A percentile compares a stretch with the other conserved stretches of the same genome.
Conservation (phyloP, 768 basidiomycete species). For the Trichaptum fuscoviolaceum region DNA sequence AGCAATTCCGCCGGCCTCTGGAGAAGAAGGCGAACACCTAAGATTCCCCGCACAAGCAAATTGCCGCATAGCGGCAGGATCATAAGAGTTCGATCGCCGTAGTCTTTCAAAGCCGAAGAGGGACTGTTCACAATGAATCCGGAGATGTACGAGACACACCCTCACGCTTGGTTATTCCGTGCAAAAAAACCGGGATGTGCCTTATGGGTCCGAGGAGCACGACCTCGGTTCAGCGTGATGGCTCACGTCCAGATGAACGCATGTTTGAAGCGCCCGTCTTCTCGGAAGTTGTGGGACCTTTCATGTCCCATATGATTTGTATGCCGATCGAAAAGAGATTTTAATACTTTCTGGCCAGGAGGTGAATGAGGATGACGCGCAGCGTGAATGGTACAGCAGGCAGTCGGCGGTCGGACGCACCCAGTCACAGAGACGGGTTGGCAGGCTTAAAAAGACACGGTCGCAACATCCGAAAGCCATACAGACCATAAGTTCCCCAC, state of each 20-base stretch:
- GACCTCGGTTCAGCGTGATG: neutral
- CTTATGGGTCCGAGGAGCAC: neutral
- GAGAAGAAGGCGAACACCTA: neutral
- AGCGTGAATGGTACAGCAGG: slow-evolving; percentile 1
- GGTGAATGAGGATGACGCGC: slow-evolving; percentile 6
- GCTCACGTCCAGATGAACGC: neutral
- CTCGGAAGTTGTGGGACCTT: slow-evolving; percentile 1
- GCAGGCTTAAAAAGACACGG: slow-evolving; percentile 3
- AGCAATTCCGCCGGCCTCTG: neutral
- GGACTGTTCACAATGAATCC: neutral
- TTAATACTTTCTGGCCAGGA: neutral
- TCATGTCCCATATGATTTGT: slow-evolving; percentile 1
- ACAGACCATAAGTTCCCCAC: neutral
- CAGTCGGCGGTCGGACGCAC: neutral
- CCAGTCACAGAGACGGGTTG: neutral
- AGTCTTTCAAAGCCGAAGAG: neutral
- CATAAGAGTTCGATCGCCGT: neutral
- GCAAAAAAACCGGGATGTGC: neutral
- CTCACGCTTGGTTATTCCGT: neutral
- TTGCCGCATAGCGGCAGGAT: neutral
- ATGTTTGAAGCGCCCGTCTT: neutral
- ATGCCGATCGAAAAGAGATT: neutral
- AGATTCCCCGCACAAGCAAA: neutral
- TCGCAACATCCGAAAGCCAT: neutral
- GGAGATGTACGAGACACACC: neutral